Evolutionary conservation across 2,329 filamentous ascomycete species (phyloP).

Genomic region (Ceratocystis harringtonii): DNA sequence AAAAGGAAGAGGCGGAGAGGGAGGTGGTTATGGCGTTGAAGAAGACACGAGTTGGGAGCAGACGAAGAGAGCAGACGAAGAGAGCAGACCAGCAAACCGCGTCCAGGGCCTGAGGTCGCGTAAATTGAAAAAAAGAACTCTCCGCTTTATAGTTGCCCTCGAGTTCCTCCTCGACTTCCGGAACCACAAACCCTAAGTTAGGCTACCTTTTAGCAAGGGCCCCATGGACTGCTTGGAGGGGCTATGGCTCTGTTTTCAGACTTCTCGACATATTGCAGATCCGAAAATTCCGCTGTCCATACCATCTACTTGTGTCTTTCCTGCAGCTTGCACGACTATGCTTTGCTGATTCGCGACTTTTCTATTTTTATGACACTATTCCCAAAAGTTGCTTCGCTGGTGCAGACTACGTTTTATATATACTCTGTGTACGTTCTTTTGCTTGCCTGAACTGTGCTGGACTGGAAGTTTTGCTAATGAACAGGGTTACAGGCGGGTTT

Average conservation of each 20-base stretch:
- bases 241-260: background rate
- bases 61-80: no score
- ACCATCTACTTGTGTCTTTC: background rate
- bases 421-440: background rate
- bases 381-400: background rate
- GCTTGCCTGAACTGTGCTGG: background rate
- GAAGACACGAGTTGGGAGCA: background rate
- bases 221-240: background rate
- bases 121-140: slow-evolving; percentile 7
- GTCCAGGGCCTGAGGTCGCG: background rate
- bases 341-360: background rate
- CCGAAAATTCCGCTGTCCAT: background rate
- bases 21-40: background rate
- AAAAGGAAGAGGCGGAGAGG: background rate
- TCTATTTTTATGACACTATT: background rate
- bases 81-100: background rate
- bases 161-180: background rate
- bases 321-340: background rate
- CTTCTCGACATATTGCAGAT: background rate
- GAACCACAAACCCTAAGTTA: background rate
- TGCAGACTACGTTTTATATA: background rate
- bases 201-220: background rate
- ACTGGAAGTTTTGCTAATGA: background rate
- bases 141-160: background rate
- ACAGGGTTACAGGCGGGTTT: no score